Conservation (phyloP, 2,329 filamentous ascomycete genomes). For the Rutstroemia sydowiana region DNA sequence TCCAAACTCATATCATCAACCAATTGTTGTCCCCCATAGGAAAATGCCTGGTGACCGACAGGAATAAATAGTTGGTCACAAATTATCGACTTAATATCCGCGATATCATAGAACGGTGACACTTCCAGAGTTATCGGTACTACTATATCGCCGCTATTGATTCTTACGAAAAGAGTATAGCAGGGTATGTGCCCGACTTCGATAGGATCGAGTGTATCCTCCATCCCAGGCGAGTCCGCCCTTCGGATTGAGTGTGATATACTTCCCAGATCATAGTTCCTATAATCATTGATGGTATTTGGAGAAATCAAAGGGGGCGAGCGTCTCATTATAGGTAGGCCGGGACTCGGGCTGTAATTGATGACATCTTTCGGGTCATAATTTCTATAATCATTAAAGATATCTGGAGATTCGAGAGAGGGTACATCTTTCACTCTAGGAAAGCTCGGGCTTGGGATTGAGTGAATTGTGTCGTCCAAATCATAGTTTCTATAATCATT, state of each 20-base stretch:
- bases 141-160: neutral
- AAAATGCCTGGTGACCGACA: neutral
- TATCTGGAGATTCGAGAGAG: too few species aligned
- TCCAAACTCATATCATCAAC: neutral
- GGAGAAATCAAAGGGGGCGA: neutral
- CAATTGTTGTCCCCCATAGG: neutral
- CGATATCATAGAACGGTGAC: neutral
- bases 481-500: neutral
- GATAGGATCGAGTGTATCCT: neutral
- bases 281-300: neutral
- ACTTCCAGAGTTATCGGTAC: neutral
- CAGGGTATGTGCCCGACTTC: neutral
- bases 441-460: neutral
- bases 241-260: neutral
- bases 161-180: neutral
- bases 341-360: neutral
- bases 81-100: neutral
- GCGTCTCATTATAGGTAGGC: neutral
- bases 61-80: neutral
- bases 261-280: neutral
- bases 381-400: neutral
- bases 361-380: neutral
- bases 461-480: neutral
- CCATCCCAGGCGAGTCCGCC: neutral
- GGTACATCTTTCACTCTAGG: neutral